Conservation (phyloP, 2,329 filamentous ascomycete genomes). For the Pestalotiopsis sp. region DNA sequence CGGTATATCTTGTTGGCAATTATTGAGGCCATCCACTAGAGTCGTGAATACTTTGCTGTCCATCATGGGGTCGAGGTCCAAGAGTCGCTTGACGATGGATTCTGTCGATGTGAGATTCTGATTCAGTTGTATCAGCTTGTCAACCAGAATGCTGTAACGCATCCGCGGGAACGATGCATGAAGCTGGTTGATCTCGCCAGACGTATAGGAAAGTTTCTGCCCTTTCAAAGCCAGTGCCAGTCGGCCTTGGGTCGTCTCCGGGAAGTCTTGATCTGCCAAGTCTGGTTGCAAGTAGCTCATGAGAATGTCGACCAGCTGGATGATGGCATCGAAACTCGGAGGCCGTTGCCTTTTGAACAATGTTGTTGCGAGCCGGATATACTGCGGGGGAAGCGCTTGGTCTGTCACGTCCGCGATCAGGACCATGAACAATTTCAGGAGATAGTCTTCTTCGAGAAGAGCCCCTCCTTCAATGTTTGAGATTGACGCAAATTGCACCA, state of each 20-base stretch:
- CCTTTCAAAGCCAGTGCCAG: slow-evolving; percentile 33
- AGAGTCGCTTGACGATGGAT: slow-evolving; percentile 59
- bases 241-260: slow-evolving; percentile 42
- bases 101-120: slow-evolving; percentile 56
- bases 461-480: slow-evolving; percentile 59
- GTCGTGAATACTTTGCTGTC: slow-evolving; percentile 55
- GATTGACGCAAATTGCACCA: slow-evolving; percentile 66
- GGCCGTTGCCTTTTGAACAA: slow-evolving; percentile 56
- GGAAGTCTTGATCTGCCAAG: slow-evolving; percentile 36
- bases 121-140: slow-evolving; percentile 67
- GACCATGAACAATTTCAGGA: slow-evolving; percentile 61
- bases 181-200: slow-evolving; percentile 48
- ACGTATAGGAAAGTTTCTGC: slow-evolving; percentile 46
- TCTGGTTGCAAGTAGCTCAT: slow-evolving; percentile 44
- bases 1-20: slow-evolving; percentile 45
- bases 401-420: slow-evolving; percentile 60
- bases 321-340: slow-evolving; percentile 56
- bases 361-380: slow-evolving; percentile 54
- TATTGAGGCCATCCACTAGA: slow-evolving; percentile 56
- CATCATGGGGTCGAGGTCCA: slow-evolving; percentile 53
- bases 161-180: slow-evolving; percentile 43
- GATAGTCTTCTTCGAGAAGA: slow-evolving; percentile 63
- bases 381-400: slow-evolving; percentile 53
- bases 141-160: slow-evolving; percentile 56
- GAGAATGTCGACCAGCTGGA: slow-evolving; percentile 51